Conservation (phyloP, 1,284 basidiomycete genomes). For the Phylloporus sp. region DNA sequence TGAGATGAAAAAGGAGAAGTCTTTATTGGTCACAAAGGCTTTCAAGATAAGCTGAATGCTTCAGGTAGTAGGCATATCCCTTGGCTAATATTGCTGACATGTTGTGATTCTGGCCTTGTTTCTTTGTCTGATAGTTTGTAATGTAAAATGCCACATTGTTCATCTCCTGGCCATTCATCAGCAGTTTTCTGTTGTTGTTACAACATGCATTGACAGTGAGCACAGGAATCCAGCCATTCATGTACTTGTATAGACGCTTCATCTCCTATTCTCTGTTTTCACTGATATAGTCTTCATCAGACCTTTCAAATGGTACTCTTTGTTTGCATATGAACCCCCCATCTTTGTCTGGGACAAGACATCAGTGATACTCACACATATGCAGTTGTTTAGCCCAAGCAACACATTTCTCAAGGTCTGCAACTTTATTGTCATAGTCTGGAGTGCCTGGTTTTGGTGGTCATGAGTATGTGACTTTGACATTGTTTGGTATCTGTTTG, state of each 20-base stretch:
- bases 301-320: background rate
- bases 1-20: too few species aligned
- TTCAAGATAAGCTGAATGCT: too few species aligned
- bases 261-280: background rate
- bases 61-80: too few species aligned
- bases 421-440: too few species aligned
- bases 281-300: background rate
- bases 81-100: too few species aligned
- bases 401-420: background rate
- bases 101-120: too few species aligned
- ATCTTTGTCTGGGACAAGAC: background rate
- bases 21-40: too few species aligned
- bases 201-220: background rate
- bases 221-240: background rate
- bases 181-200: background rate
- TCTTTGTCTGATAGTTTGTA: too few species aligned
- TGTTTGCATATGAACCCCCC: background rate
- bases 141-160: background rate
- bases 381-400: background rate
- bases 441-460: background rate
- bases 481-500: background rate
- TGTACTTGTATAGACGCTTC: background rate
- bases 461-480: background rate
- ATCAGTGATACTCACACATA: background rate
- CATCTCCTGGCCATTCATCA: background rate